phyloP scores from a whole-genome alignment of 345 rosid genomes.

The Barbarea vulgaris region DNA sequence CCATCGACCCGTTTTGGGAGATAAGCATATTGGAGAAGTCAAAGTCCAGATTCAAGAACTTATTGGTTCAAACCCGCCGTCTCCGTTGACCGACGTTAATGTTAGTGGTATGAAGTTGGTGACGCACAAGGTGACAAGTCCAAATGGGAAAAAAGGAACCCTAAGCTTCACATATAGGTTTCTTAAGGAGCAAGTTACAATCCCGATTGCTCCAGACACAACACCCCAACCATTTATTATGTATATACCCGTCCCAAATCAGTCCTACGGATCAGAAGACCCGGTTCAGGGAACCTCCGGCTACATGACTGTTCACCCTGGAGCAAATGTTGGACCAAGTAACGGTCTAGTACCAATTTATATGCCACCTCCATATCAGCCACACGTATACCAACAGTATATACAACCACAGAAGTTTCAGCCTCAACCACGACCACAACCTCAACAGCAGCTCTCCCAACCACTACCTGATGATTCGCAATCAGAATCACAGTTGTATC shows the following conservation, averaged over 20 bases:
- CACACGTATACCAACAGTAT: slow-evolving; percentile 33
- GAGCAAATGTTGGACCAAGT: slow-evolving; percentile 2
- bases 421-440: slow-evolving; percentile 28
- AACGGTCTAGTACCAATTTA: slow-evolving; percentile 24
- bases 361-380: slow-evolving; percentile 10
- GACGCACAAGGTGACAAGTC: slow-evolving; percentile 57
- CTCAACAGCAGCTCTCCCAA: slow-evolving; percentile 18
- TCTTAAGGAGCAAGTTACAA: slow-evolving; percentile 1
- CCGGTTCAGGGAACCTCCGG: background rate
- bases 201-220: slow-evolving; percentile 9
- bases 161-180: slow-evolving; percentile 62
- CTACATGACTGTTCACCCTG: slow-evolving; percentile 11
- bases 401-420: slow-evolving; percentile 15
- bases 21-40: slow-evolving; percentile 63
- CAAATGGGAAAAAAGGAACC: slow-evolving; percentile 67
- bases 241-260: slow-evolving; percentile 30
- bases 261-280: slow-evolving; percentile 2
- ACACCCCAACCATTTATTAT: slow-evolving; percentile 23
- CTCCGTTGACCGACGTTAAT: background rate
- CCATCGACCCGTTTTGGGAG: slow-evolving; percentile 52
- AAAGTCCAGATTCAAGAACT: slow-evolving; percentile 60
- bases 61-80: background rate
- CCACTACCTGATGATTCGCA: background rate
- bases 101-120: slow-evolving; percentile 45
- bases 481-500: background rate